Evolutionary conservation across 2,329 filamentous ascomycete species (phyloP), one percentile per base, ranked within the genome.

Genomic region (Colletotrichum viniferum): DNA sequence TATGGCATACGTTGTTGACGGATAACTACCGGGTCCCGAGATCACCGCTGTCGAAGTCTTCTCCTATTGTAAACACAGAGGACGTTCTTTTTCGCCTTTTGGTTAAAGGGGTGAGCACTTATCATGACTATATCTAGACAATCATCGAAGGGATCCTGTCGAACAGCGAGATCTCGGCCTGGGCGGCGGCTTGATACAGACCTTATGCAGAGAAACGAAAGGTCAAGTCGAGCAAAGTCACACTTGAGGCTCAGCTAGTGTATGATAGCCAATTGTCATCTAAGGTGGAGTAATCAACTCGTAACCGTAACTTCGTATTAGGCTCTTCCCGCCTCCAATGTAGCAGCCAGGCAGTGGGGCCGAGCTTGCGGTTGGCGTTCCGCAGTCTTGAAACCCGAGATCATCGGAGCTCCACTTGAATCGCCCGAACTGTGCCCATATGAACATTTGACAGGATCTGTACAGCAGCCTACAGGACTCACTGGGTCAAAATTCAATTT

Each of bases 211-310:
- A 36, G 7, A 5, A 14, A 18, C 16, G 7, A 18, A 38, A 8
- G 14, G 3, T 16, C 34, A 14, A 3, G 7, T 38, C 14, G 3
- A 38, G 7, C 3, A 18, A 9, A 18, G 16, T 38, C 16, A 8
- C 7, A 21, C 5, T 48, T 7, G 43, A 48, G n/a, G 10, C 18
- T 48, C 43, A 48, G n/a, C 10, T 0, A 13, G 12, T 2, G 6
- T 7, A 21, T 21, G 0, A 13, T 52, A 12, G 6, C 5, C n/a
- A 21, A 0, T 21, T 52, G 0, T 0, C 43, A 52, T 52, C 10
- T 4, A 10, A 21, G 10, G 18, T 1, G 13, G 43, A 52, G n/a
- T 21, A 1, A 4, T 52, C 43, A 52, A 4, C 12, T 52, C 5
- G 43, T 21, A 0, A 21, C n/a, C n/a, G 6, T 13, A 21, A 43